Percentiles rank a stretch among this genome's conserved stretches.
phyloP scores from a whole-genome alignment of 129 eudicot species.

The Flaveria ramosissima region DNA sequence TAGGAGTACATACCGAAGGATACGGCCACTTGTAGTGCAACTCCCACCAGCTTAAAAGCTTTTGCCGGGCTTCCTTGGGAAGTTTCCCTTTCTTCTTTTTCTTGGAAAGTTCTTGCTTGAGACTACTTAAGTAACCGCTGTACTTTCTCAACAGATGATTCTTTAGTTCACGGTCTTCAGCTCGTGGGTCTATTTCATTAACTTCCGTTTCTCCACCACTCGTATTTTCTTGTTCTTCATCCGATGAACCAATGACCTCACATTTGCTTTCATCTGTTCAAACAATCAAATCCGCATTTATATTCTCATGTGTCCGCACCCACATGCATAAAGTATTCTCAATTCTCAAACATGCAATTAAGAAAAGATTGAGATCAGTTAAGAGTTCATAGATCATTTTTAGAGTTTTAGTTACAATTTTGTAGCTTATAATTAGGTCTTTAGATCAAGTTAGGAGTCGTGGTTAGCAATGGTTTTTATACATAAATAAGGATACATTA shows the following conservation, averaged over 20 bases:
- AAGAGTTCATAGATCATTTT: too few relatives aligned
- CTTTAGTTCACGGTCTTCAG: constrained; percentile 96
- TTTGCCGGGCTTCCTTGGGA: constrained; percentile 96
- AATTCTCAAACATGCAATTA: too few relatives aligned
- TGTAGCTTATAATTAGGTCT: too few relatives aligned
- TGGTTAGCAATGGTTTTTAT: too few relatives aligned
- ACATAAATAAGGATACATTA: too few relatives aligned
- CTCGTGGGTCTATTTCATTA: constrained; percentile 86
- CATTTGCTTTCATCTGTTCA: constrained; percentile 68
- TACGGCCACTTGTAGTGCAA: constrained; percentile 99
- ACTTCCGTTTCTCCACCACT: constrained; percentile 73
- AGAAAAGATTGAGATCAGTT: too few relatives aligned
- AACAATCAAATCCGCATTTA: neutral
- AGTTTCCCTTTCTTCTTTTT: constrained; percentile 98
- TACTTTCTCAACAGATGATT: constrained; percentile 85
- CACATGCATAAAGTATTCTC: too few relatives aligned
- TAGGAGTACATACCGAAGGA: constrained; percentile 95
- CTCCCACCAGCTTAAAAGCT: constrained; percentile 95
- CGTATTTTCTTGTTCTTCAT: constrained; percentile 73
- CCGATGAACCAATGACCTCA: constrained; percentile 88
- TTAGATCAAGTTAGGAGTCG: too few relatives aligned
- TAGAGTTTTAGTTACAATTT: too few relatives aligned
- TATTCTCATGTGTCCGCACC: too few relatives aligned
- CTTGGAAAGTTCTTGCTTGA: constrained; percentile 96
- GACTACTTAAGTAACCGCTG: constrained; percentile 89